Base-by-base conservation (phyloP, 148 eudicot species). In the Bassia scoparia region DNA sequence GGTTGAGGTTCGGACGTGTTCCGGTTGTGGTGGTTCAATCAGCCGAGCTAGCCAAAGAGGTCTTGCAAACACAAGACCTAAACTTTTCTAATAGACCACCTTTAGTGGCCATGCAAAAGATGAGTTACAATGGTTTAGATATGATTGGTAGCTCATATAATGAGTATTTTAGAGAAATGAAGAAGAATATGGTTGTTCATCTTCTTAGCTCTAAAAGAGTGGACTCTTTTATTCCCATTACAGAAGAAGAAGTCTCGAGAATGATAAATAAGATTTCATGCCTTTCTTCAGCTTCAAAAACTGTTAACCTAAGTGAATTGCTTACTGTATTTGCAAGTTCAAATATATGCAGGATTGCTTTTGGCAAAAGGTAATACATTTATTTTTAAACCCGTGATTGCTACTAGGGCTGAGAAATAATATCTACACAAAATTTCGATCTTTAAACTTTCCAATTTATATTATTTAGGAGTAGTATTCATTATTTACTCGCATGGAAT, bases 321-420 rank as follows among this genome's bases (percentile, higher is more conserved):
- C 15, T 79, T 48, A 61, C 41, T 11, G 7, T 43, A 13, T 76
- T 60, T 68, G 35, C 69, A 26, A 7, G 56, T 35, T 48, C 46
- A 6, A n/a, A 68, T 20, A 68, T 79, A 5, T 79, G 77, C 29
- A 67, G 63, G n/a, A 69, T 52, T 27, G 81, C 81, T 31, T 79
- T 79, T 61, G 81, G 81, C 26, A 79, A 44, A 69, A 74, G 77
- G 77, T 79, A 73, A 2, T 21, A 37, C 26, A 34, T 2, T 7
- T 24, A 55, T 21, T 23, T n/a, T 10, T 21, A 21, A 1, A n/a
- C n/a, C n/a, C n/a, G n/a, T n/a, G n/a, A n/a, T n/a, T 55, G 23
- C 13, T 23, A 49, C n/a, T 63, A 34, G 46, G 12, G 46, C 46
- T n/a, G n/a, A n/a, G n/a, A n/a, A n/a, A 41, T 41, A 41, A n/a